Base-by-base conservation (phyloP, 257 asterid genomes). In the Agastache rugosa region DNA sequence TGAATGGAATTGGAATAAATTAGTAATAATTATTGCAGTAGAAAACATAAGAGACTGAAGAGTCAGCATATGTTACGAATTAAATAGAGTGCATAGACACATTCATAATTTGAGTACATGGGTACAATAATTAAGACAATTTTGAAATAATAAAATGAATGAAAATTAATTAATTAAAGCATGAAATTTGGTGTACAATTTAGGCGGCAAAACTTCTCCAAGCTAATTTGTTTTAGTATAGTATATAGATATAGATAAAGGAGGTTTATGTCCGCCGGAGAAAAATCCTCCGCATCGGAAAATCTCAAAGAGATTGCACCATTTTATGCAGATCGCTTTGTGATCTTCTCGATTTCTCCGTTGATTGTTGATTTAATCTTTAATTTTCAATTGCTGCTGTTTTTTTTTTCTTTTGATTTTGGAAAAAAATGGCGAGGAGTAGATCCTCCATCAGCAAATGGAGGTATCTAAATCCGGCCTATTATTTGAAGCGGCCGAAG, bases 401-500 rank as follows among this genome's bases (percentile, higher is more conserved):
- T 58, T 39, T 5, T 67, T 44, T 10, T 14, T 37, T 6, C 6
- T 6, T 12, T 56, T 23, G 39, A 7, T 2, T 14, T 59, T 7
- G 23, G 12, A 27, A 23, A 29, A 56, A 4, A 62, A 95, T 95
- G 99, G 99, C 86, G 41, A 88, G 96, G 88, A 84, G 89, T 75
- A 89, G 99, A 89, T 90, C 99, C 63, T 90, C 96, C 67, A 83
- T 86, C 67, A 89, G 71, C 78, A 48, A 71, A 64, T 89, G 88
- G 83, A 87, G 92, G 78, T 83, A 85, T 74, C 55, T 88, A 47
- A 92, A 91, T 84, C 99, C 98, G 25, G 91, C 90, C 4, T 92
- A 92, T 89, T 95, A 95, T 75, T 63, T 95, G 84, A 92, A 89
- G 90, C 88, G 98, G 16, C 99, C 99, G 10, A 93, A 91, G 82